phyloP scores from a whole-genome alignment of 2,329 filamentous ascomycete genomes.

The Fusarium sp. region DNA sequence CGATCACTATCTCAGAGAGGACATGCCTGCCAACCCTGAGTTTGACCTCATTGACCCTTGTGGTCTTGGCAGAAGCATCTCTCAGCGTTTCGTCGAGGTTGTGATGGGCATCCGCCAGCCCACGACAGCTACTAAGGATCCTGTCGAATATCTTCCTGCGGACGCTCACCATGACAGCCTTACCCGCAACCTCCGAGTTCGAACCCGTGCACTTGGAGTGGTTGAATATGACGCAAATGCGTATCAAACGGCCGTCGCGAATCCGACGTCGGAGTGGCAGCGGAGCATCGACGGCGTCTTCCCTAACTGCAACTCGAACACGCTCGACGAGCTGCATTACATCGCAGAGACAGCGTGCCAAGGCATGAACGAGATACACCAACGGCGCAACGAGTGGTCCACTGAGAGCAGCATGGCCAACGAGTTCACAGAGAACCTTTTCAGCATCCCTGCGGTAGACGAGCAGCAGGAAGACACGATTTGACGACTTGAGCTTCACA shows the following conservation, averaged over 20 bases:
- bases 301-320: constrained; percentile 55
- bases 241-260: constrained; percentile 50
- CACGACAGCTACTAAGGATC: constrained; percentile 44
- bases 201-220: constrained; percentile 39
- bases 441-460: constrained; percentile 26
- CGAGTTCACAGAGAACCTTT: constrained; percentile 46
- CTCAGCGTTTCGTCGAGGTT: constrained; percentile 60
- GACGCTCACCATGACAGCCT: constrained; percentile 42
- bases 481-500: neutral
- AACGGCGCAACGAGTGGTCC: constrained; percentile 45
- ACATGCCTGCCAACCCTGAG: constrained; percentile 40
- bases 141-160: constrained; percentile 48
- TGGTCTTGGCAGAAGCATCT: constrained; percentile 52
- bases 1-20: constrained; percentile 52
- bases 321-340: constrained; percentile 56
- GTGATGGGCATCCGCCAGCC: constrained; percentile 54
- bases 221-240: constrained; percentile 51
- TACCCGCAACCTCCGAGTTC: constrained; percentile 37
- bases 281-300: constrained; percentile 57
- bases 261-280: constrained; percentile 55
- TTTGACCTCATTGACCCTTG: constrained; percentile 57
- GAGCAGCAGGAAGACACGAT: constrained; percentile 9
- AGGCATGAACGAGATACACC: constrained; percentile 57
- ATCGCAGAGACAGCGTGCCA: constrained; percentile 57
- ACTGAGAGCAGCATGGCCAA: constrained; percentile 44